phyloP scores from a whole-genome alignment of 345 rosid genomes.

The Arabidopsis arenosa region DNA sequence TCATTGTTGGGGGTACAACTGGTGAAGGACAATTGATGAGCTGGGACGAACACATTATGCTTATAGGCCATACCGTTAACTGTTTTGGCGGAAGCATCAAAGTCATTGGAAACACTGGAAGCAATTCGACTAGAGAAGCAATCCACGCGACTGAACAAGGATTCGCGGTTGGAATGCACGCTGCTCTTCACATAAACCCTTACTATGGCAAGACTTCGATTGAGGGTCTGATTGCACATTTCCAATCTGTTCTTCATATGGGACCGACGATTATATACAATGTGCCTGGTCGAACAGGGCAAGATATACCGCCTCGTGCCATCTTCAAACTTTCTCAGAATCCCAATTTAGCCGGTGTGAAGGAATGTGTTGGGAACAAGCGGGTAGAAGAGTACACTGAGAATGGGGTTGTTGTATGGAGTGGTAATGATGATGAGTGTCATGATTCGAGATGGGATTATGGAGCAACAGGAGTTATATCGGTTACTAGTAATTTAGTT shows the following conservation, averaged over 20 bases:
- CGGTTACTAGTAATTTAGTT: conserved; percentile 79
- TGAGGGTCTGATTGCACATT: conserved; percentile 75
- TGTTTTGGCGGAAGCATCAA: conserved; percentile 80
- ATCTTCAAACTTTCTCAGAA: conserved; percentile 62
- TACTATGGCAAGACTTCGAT: conserved; percentile 90
- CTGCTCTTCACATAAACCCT: conserved; percentile 92
- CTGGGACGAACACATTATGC: conserved; percentile 98
- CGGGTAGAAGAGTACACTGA: conserved; percentile 66
- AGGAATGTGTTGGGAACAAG: conserved; percentile 81
- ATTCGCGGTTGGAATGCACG: conserved; percentile 97
- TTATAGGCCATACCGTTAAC: conserved; percentile 86
- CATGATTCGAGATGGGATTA: conserved; percentile 88
- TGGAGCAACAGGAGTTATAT: conserved; percentile 81
- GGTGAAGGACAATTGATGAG: conserved; percentile 98
- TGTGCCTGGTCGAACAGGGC: conserved; percentile 85
- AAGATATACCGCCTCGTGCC: conserved; percentile 74
- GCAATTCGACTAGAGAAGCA: conserved; percentile 92
- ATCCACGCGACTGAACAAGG: conserved; percentile 92
- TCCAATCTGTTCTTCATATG: conserved; percentile 73
- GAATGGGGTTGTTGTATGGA: conserved; percentile 85
- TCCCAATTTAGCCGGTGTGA: conserved; percentile 74
- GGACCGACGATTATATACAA: conserved; percentile 92
- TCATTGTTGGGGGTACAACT: conserved; percentile 90
- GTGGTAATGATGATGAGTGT: conserved; percentile 86
- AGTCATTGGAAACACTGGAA: conserved; percentile 91